A percentile compares a stretch with the other conserved stretches of the same genome.
Evolutionary conservation across 305 asterid genomes (phyloP).

Genomic region (Fraxinus sp.): DNA sequence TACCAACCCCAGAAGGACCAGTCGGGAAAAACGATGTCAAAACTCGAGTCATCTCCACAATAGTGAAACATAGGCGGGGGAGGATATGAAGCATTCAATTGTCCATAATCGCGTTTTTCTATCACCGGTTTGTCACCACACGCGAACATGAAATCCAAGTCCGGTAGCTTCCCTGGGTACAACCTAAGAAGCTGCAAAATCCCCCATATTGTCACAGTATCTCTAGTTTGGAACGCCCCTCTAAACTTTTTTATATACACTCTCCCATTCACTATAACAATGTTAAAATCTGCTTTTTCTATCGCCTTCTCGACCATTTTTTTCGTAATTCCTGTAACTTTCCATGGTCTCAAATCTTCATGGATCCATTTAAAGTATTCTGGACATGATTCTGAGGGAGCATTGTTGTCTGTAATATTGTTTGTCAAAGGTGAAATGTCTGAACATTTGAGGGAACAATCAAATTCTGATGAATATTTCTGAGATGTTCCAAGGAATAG

Average conservation of each 20-base stretch:
- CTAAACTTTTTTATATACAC: constrained; percentile 49
- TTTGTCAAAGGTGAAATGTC: constrained; percentile 27
- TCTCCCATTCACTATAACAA: constrained; percentile 55
- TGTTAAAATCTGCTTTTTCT: constrained; percentile 46
- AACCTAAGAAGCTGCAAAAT: constrained; percentile 70
- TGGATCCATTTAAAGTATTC: constrained; percentile 88
- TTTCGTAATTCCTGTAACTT: constrained; percentile 51
- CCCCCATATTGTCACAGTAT: constrained; percentile 76
- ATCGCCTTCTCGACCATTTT: constrained; percentile 55
- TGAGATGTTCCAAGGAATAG: constrained; percentile 31
- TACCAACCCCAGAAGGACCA: constrained; percentile 99
- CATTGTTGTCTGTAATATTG: background rate
- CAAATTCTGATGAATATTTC: constrained; percentile 43
- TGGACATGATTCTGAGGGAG: constrained; percentile 44
- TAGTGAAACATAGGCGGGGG: constrained; percentile 83
- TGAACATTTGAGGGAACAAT: constrained; percentile 58
- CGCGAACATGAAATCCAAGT: constrained; percentile 68
- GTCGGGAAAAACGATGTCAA: constrained; percentile 81
- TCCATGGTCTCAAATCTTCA: constrained; percentile 82
- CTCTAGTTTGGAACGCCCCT: constrained; percentile 69
- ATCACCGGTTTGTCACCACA: constrained; percentile 59
- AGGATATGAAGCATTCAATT: constrained; percentile 12
- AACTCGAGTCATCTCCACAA: constrained; percentile 53
- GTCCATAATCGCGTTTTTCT: constrained; percentile 30
- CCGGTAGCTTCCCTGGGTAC: constrained; percentile 72